phyloP scores from a whole-genome alignment of 2,329 filamentous ascomycete species.

The Capronia americana region DNA sequence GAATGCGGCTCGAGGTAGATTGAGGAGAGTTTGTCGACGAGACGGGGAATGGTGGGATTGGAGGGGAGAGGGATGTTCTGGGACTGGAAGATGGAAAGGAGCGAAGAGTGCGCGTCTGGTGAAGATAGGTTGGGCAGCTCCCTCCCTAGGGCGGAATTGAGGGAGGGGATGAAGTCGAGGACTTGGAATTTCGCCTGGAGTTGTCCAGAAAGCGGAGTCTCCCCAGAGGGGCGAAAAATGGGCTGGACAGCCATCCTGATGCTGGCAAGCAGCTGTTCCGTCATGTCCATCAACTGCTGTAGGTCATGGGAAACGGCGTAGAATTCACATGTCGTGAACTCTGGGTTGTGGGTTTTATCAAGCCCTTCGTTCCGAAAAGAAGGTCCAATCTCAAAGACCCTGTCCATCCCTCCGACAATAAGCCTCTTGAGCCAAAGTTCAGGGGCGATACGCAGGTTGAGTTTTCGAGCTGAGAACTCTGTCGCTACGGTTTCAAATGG shows the following conservation, averaged over 20 bases:
- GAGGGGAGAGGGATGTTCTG: constrained; percentile 58
- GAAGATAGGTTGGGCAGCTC: constrained; percentile 68
- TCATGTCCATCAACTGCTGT: constrained; percentile 49
- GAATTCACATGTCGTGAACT: constrained; percentile 97
- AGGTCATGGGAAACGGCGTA: constrained; percentile 77
- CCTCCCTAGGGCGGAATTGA: constrained; percentile 72
- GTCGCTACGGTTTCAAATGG: constrained; percentile 83
- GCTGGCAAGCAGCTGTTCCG: constrained; percentile 23
- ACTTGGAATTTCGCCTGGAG: constrained; percentile 62
- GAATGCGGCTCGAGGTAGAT: constrained; percentile 81
- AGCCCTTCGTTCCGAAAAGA: constrained; percentile 91
- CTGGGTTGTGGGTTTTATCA: constrained; percentile 91
- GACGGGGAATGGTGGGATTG: constrained; percentile 66
- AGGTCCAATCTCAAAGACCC: constrained; percentile 90
- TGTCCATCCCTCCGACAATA: constrained; percentile 85
- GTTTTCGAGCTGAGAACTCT: constrained; percentile 72
- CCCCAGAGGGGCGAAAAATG: neutral
- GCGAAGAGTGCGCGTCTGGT: constrained; percentile 62
- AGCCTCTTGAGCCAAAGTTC: constrained; percentile 95
- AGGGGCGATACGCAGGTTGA: constrained; percentile 86
- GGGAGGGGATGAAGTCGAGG: constrained; percentile 80
- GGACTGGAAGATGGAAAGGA: constrained; percentile 63
- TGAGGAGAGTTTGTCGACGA: constrained; percentile 81
- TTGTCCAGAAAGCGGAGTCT: neutral
- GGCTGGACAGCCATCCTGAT: constrained; percentile 17